Percentiles rank a stretch among this genome's conserved stretches.
phyloP scores from a whole-genome alignment of 495 filamentous ascomycete species.

The Penicillium turbatum region DNA sequence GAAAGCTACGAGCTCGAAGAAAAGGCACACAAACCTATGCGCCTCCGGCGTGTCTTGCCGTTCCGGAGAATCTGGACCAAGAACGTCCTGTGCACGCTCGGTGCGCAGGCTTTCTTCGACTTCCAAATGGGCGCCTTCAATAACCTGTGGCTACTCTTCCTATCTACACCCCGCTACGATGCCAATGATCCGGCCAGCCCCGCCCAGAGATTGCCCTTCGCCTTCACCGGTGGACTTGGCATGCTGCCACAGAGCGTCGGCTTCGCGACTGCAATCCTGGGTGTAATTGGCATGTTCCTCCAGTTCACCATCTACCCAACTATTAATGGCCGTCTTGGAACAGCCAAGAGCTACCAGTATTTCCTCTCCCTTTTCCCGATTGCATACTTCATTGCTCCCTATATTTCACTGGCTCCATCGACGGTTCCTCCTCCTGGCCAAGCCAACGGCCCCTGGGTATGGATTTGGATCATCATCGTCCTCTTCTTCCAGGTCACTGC shows the following conservation, averaged over 20 bases:
- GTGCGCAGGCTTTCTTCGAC: slow-evolving; percentile 65
- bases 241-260: slow-evolving; percentile 71
- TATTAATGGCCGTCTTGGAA: slow-evolving; percentile 64
- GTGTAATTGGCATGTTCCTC: slow-evolving; percentile 68
- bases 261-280: slow-evolving; percentile 72
- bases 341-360: slow-evolving; percentile 61
- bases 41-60: slow-evolving; percentile 44
- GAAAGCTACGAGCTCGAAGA: slow-evolving; percentile 44
- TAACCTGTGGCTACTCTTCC: slow-evolving; percentile 78
- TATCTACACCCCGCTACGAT: slow-evolving; percentile 72
- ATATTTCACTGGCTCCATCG: slow-evolving; percentile 65
- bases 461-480: slow-evolving; percentile 63
- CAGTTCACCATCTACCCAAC: slow-evolving; percentile 74
- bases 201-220: slow-evolving; percentile 53
- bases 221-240: slow-evolving; percentile 77
- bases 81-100: slow-evolving; percentile 66
- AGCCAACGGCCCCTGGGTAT: slow-evolving; percentile 62
- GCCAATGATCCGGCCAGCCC: slow-evolving; percentile 40
- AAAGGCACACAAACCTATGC: slow-evolving; percentile 29
- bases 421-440: slow-evolving; percentile 53
- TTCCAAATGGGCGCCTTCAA: slow-evolving; percentile 80
- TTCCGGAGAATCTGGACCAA: slow-evolving; percentile 76
- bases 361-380: slow-evolving; percentile 70
- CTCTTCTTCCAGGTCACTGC: slow-evolving; percentile 70
- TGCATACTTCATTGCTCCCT: slow-evolving; percentile 67